These are phyloP conservation scores for Megacollybia marginata DNA, from an alignment of 768 basidiomycete species.

Conservation along the genomic window DNA sequence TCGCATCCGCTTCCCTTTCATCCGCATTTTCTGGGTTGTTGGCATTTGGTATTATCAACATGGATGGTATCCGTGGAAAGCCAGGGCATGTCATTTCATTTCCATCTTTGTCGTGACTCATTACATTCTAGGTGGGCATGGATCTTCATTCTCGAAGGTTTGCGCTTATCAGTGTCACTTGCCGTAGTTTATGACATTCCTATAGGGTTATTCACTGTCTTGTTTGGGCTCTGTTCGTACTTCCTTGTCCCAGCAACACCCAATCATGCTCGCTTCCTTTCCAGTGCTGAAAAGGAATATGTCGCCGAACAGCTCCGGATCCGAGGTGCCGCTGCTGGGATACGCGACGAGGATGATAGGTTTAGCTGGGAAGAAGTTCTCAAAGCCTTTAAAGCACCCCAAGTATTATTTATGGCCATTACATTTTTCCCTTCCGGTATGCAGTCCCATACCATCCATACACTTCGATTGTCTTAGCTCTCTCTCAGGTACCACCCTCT, in stretches of 20 bases:
- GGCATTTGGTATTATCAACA: constrained; percentile 56
- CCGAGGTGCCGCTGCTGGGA: constrained; percentile 19
- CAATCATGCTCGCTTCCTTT: constrained; percentile 28
- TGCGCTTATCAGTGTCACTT: constrained; percentile 11
- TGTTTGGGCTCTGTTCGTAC: constrained; percentile 34
- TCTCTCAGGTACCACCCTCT: constrained; percentile 24
- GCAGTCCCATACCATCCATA: constrained; percentile 3
- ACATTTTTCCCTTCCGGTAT: constrained; percentile 23
- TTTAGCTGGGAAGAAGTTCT: constrained; percentile 33
- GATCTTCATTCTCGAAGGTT: constrained; percentile 57
- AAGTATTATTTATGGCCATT: constrained; percentile 25
- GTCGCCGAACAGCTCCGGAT: constrained; percentile 32
- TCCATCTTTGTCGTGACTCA: constrained; percentile 8
- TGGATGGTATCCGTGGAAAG: constrained; percentile 37
- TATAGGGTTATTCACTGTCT: constrained; percentile 35
- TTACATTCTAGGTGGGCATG: constrained; percentile 54
- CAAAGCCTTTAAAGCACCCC: constrained; percentile 23
- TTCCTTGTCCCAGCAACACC: constrained; percentile 35
- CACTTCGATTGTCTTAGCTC: constrained; percentile 22
- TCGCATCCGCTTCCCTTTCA: constrained; percentile 47
- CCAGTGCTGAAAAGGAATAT: constrained; percentile 24
- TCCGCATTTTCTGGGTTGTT: constrained; percentile 67
- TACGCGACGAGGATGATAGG: constrained; percentile 12
- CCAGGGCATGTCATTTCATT: too few species aligned
- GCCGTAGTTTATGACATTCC: too few species aligned